Evolutionary conservation across 139 green algal species (phyloP), one percentile per base, ranked within the genome.

Genomic region (Chlamydomonas schloesseri): DNA sequence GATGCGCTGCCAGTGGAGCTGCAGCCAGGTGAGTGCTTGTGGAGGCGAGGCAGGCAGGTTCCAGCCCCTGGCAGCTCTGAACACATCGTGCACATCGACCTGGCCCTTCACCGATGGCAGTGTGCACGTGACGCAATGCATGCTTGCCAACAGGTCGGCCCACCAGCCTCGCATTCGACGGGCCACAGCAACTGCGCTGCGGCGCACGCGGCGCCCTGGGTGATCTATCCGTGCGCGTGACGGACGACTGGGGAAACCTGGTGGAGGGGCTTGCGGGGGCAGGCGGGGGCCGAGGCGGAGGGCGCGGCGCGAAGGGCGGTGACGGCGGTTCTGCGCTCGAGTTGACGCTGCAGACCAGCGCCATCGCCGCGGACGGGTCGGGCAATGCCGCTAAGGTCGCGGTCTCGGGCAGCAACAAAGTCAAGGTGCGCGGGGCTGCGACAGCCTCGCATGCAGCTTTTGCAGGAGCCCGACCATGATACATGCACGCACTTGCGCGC

Each of bases 1-100:
- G 93, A 96, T 78, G 71, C 77, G 57, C 81, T 96, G 83, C 47
- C 76, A 5, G 34, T 96, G 50, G 73, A 88, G 36, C 90, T 96
- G 71, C 29, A 58, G 42, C 68, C 90, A 50, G 80, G 80, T 86
- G 68, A 31, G 73, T n/a, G 71, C 5, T 50, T 5, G 42, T 50
- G 42, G 8, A 13, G 5, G 42, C 42, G 42, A n/a, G 17, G 10
- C 23, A n/a, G 62, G 62, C 23, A 62, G 55, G 55, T 15, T 62
- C 15, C 55, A n/a, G n/a, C n/a, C n/a, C n/a, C n/a, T n/a, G n/a
- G n/a, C n/a, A n/a, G n/a, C n/a, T n/a, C n/a, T n/a, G n/a, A n/a
- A n/a, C n/a, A n/a, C n/a, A n/a, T n/a, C n/a, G n/a, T n/a, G n/a
- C n/a, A n/a, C n/a, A n/a, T n/a, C n/a, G n/a, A n/a, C n/a, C n/a